Evolutionary conservation across 306 rosid genomes (phyloP).

Genomic region (Quercus robur): DNA sequence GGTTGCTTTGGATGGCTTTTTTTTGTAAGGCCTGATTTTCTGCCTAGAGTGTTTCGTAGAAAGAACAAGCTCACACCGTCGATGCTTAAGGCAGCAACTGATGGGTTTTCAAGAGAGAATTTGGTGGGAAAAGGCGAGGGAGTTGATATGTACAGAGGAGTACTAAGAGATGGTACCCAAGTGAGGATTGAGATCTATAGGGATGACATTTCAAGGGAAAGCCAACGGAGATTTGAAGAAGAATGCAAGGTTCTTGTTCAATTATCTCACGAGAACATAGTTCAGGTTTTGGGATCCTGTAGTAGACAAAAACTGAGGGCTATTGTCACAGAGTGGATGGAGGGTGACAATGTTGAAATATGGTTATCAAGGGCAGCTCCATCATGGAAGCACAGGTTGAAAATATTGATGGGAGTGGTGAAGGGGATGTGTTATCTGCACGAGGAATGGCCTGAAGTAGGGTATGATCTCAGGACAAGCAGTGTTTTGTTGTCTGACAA

Average conservation of each 20-base stretch:
- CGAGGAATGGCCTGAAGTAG: constrained; percentile 66
- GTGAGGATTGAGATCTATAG: constrained; percentile 64
- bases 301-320: constrained; percentile 46
- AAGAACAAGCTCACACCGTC: constrained; percentile 43
- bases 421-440: constrained; percentile 55
- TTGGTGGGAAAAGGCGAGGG: constrained; percentile 53
- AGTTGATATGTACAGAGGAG: constrained; percentile 58
- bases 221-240: constrained; percentile 27
- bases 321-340: constrained; percentile 48
- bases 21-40: constrained; percentile 58
- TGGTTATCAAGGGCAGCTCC: constrained; percentile 49
- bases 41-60: constrained; percentile 41
- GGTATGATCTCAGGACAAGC: constrained; percentile 51
- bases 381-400: constrained; percentile 57
- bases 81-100: constrained; percentile 56
- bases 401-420: constrained; percentile 48
- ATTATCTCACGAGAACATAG: constrained; percentile 52
- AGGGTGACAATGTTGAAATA: constrained; percentile 39
- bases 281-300: constrained; percentile 62
- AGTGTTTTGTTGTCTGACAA: constrained; percentile 47
- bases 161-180: constrained; percentile 47
- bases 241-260: constrained; percentile 49
- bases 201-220: constrained; percentile 35
- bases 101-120: constrained; percentile 38
- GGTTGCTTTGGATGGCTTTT: constrained; percentile 53